These are phyloP conservation scores for Cercospora nicotianae DNA, from an alignment of 2,329 filamentous ascomycete genomes.

Conservation along the genomic window DNA sequence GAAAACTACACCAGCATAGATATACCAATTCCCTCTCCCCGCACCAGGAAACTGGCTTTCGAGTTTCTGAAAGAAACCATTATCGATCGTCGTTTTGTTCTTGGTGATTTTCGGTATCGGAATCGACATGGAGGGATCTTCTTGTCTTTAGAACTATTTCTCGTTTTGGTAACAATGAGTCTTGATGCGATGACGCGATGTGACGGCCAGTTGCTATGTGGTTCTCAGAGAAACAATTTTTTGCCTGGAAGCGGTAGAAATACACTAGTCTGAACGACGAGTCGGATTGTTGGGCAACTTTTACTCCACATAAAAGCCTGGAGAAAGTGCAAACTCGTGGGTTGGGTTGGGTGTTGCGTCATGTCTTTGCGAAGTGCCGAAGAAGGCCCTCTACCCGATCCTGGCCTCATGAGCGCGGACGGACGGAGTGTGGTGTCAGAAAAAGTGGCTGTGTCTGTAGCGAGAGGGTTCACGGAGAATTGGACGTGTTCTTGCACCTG, in stretches of 20 bases:
- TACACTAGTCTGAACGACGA: neutral
- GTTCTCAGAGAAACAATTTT: neutral
- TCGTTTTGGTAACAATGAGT: neutral
- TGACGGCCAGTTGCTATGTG: neutral
- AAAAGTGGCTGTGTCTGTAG: neutral
- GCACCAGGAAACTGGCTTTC: conserved; percentile 18
- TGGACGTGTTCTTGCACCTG: neutral
- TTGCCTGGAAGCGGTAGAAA: neutral
- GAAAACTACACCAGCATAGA: conserved; percentile 23
- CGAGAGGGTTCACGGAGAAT: neutral
- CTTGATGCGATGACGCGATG: neutral
- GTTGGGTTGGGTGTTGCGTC: conserved; percentile 1
- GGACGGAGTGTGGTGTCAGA: neutral
- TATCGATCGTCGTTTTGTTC: conserved; percentile 14
- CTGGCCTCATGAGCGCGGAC: neutral
- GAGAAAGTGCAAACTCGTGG: conserved; percentile 1
- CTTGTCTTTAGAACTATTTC: no score
- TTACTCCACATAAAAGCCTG: neutral
- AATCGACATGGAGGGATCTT: neutral
- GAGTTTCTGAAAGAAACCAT: conserved; percentile 23
- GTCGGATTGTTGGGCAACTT: neutral
- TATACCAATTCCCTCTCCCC: conserved; percentile 19
- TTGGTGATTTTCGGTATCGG: neutral
- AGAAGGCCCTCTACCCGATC: neutral
- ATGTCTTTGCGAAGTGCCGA: neutral